Evolutionary conservation across 2,329 filamentous ascomycete species (phyloP).

Genomic region (Aotearoamyces nothofagi): DNA sequence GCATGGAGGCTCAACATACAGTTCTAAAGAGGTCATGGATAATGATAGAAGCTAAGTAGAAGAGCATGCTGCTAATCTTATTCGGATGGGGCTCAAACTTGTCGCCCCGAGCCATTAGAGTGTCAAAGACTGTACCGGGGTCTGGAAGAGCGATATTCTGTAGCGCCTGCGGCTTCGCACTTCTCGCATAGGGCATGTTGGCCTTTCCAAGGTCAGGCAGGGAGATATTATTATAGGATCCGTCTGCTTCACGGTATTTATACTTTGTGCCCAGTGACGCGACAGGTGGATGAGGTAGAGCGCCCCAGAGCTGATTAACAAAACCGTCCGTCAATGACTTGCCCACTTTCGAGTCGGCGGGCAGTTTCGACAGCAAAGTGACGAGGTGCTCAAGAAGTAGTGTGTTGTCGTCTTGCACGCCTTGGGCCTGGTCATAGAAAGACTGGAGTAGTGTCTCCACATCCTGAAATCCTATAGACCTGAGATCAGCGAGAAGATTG

Average conservation of each 20-base stretch:
- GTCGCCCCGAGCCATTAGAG: constrained; percentile 36
- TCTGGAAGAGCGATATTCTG: constrained; percentile 49
- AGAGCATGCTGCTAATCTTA: constrained; percentile 59
- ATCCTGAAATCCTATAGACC: constrained; percentile 27
- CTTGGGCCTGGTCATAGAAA: constrained; percentile 45
- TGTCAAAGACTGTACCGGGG: constrained; percentile 45
- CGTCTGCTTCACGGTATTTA: constrained; percentile 52
- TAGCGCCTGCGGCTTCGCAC: constrained; percentile 42
- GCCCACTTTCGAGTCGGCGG: constrained; percentile 13
- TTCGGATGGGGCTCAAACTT: constrained; percentile 50
- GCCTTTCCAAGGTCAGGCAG: constrained; percentile 52
- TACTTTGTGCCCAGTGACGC: constrained; percentile 47
- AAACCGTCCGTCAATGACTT: constrained; percentile 46
- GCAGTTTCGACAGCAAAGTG: constrained; percentile 15
- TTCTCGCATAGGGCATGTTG: constrained; percentile 50
- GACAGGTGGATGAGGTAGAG: constrained; percentile 56
- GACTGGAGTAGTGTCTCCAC: constrained; percentile 46
- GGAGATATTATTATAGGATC: constrained; percentile 54
- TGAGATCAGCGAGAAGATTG: constrained; percentile 26
- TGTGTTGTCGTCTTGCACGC: constrained; percentile 57
- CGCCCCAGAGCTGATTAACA: constrained; percentile 54
- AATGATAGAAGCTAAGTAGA: constrained; percentile 59
- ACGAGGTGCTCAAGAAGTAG: constrained; percentile 65
- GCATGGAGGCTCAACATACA: constrained; percentile 9
- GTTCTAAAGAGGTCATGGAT: constrained; percentile 53